These are phyloP conservation scores for Blastocystis sp. DNA, from an alignment of 352 stramenopile species.

Conservation along the genomic window DNA sequence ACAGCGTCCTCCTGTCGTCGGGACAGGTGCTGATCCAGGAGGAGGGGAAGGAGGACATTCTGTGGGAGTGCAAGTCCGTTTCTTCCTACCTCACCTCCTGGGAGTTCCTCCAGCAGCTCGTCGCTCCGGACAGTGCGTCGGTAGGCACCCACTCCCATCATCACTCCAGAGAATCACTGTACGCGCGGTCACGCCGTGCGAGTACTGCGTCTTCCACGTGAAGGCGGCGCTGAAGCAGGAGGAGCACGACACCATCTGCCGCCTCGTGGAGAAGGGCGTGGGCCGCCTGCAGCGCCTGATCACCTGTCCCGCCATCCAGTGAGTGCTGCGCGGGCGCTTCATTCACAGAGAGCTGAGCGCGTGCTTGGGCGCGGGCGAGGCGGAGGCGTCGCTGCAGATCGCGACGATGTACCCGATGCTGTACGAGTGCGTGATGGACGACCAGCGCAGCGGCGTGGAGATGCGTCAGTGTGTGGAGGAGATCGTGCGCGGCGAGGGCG, in stretches of 20 bases:
- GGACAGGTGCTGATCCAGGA: conserved; percentile 14
- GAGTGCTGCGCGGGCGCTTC: not conserved
- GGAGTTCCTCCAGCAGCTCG: conserved; percentile 11
- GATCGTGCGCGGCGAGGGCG: conserved; percentile 16
- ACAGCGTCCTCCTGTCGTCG: conserved; percentile 5
- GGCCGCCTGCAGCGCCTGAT: not conserved
- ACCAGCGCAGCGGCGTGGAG: not conserved
- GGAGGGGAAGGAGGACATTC: not conserved
- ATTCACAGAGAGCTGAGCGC: not conserved
- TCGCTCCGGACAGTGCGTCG: not conserved
- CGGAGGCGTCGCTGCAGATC: not conserved
- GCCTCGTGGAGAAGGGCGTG: not conserved
- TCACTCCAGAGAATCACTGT: conserved; percentile 23
- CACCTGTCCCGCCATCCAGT: not conserved
- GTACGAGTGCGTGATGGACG: not conserved
- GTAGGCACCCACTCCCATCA: not conserved
- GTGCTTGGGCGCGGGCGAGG: not conserved
- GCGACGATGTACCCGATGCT: not conserved
- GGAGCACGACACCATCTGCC: not conserved
- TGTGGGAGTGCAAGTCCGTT: not conserved
- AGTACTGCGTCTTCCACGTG: not conserved
- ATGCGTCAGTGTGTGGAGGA: not conserved
- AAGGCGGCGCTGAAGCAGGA: not conserved
- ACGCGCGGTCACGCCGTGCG: not conserved
- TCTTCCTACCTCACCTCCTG: not conserved